Evolutionary conservation across 2,329 filamentous ascomycete species (phyloP).

Genomic region (Colletotrichum filicis): DNA sequence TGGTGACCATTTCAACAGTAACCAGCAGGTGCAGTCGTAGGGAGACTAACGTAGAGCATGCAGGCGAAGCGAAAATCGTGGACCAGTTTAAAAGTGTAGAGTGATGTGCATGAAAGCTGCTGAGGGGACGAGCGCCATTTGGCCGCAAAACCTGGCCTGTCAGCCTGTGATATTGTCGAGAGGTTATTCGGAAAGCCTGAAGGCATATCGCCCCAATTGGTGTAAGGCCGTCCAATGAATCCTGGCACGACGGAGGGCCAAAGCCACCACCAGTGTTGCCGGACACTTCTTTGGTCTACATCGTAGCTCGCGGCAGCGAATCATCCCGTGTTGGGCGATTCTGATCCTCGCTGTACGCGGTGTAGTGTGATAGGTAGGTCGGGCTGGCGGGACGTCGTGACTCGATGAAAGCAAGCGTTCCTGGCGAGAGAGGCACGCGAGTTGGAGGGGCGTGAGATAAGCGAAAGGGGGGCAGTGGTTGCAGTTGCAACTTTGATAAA

Average conservation of each 20-base stretch:
- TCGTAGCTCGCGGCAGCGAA: conserved; percentile 20
- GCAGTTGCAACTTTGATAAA: conserved; percentile 29
- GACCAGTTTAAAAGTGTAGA: conserved; percentile 13
- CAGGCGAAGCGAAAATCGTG: conserved; percentile 7
- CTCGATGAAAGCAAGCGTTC: conserved; percentile 19
- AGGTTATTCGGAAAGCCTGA: conserved; percentile 3
- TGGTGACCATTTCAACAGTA: not conserved
- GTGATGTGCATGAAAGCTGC: conserved; percentile 20
- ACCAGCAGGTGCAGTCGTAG: not conserved
- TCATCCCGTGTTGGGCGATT: conserved; percentile 4
- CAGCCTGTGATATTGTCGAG: conserved; percentile 2
- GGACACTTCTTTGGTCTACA: conserved; percentile 9
- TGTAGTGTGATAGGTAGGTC: conserved; percentile 3
- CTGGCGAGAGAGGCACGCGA: conserved; percentile 4
- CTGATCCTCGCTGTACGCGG: not conserved
- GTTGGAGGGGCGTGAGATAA: conserved; percentile 40
- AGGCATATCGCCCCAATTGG: conserved; percentile 3
- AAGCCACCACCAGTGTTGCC: conserved; percentile 12
- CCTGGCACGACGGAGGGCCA: not conserved
- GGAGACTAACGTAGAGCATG: not conserved
- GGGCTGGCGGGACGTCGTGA: conserved; percentile 4
- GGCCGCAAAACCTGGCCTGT: not conserved
- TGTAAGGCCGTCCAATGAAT: conserved; percentile 17
- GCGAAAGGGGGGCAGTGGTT: conserved; percentile 38
- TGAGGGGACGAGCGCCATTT: conserved; percentile 7